phyloP scores from a whole-genome alignment of 768 basidiomycete genomes.

The Naematelia aurantialba region DNA sequence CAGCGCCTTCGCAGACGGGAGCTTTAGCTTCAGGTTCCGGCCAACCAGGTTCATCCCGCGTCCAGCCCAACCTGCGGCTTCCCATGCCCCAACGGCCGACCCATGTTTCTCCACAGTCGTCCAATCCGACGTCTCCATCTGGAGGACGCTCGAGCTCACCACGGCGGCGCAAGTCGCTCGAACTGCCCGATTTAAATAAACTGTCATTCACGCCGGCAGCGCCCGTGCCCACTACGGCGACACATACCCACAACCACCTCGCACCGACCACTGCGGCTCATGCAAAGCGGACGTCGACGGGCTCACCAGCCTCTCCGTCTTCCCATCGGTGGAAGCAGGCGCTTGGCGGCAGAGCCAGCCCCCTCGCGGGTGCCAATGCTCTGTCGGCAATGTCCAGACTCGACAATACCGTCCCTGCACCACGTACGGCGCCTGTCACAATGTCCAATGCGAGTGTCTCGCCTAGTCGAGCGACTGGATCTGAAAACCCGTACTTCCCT shows the following conservation, averaged over 20 bases:
- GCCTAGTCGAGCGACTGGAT: slow-evolving; percentile 1
- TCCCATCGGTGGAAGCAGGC: slow-evolving; percentile 32
- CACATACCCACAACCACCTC: slow-evolving; percentile 30
- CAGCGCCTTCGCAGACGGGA: not conserved
- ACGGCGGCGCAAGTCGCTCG: slow-evolving; percentile 47
- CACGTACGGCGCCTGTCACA: slow-evolving; percentile 12
- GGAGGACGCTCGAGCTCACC: slow-evolving; percentile 36
- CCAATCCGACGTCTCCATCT: slow-evolving; percentile 41
- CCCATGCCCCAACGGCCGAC: slow-evolving; percentile 39
- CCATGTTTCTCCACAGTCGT: slow-evolving; percentile 37
- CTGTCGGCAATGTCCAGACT: slow-evolving; percentile 33
- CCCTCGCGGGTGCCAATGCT: slow-evolving; percentile 23
- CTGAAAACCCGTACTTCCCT: slow-evolving; percentile 44
- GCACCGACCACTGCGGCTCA: slow-evolving; percentile 15
- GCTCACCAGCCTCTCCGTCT: slow-evolving; percentile 1
- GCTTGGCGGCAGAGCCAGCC: slow-evolving; percentile 29
- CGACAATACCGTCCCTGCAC: slow-evolving; percentile 10
- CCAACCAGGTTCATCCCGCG: slow-evolving; percentile 5
- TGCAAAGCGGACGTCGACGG: slow-evolving; percentile 2
- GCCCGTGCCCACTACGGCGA: slow-evolving; percentile 31
- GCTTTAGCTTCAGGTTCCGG: not conserved
- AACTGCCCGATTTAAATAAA: slow-evolving; percentile 49
- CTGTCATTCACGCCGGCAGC: slow-evolving; percentile 45
- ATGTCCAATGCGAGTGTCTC: slow-evolving; percentile 11
- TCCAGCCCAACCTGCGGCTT: slow-evolving; percentile 32